phyloP scores from a whole-genome alignment of 1,284 basidiomycete species.

The Heterobasidion irregulare region DNA sequence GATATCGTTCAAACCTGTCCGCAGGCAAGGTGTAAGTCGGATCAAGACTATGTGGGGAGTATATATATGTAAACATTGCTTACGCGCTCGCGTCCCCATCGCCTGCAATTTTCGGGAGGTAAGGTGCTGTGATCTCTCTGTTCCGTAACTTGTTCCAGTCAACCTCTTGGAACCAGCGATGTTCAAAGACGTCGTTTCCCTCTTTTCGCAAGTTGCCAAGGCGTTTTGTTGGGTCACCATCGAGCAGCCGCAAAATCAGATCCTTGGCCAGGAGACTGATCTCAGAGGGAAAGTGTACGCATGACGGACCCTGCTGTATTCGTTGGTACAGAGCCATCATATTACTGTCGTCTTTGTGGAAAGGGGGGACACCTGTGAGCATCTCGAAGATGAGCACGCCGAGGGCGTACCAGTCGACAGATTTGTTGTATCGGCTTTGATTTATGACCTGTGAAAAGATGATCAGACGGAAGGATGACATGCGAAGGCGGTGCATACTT shows the following conservation, averaged over 20 bases:
- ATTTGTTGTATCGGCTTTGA: slow-evolving; percentile 93
- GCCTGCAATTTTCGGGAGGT: slow-evolving; percentile 79
- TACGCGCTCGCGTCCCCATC: slow-evolving; percentile 91
- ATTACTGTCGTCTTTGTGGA: slow-evolving; percentile 56
- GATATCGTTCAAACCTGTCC: slow-evolving; percentile 67
- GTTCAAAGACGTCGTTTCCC: slow-evolving; percentile 92
- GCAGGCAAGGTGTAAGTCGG: neutral
- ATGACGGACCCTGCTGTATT: slow-evolving; percentile 68
- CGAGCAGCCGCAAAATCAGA: slow-evolving; percentile 86
- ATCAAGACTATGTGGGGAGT: neutral
- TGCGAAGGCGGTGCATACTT: slow-evolving; percentile 36
- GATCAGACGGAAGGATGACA: slow-evolving; percentile 4
- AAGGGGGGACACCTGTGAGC: slow-evolving; percentile 82
- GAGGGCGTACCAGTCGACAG: slow-evolving; percentile 98
- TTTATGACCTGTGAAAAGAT: slow-evolving; percentile 60
- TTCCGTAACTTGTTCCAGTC: slow-evolving; percentile 85
- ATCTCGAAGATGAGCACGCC: slow-evolving; percentile 98
- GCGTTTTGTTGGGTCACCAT: slow-evolving; percentile 84
- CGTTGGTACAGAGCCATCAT: slow-evolving; percentile 72
- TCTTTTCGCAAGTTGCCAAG: slow-evolving; percentile 91
- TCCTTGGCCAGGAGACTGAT: slow-evolving; percentile 84
- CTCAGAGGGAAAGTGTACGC: slow-evolving; percentile 79
- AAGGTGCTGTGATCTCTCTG: slow-evolving; percentile 94
- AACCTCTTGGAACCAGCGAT: slow-evolving; percentile 96
- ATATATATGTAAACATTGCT: slow-evolving; percentile 23